Evolutionary conservation across 306 rosid species (phyloP), one percentile per base, ranked within the genome.

Genomic region (Bauhinia variegata): DNA sequence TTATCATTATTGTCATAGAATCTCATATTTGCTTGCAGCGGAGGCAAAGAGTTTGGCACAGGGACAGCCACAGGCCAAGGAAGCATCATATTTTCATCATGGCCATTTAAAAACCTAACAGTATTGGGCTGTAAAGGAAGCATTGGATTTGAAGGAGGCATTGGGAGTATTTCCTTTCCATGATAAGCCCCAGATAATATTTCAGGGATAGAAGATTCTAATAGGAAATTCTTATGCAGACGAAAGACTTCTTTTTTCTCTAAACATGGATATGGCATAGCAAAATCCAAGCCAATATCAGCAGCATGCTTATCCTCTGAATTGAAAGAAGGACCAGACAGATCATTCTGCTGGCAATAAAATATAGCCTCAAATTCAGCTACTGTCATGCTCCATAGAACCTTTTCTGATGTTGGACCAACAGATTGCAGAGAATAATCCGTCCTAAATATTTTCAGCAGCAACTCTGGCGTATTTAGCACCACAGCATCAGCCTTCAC

Each of bases 371-470:
- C 78, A 37, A 91, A 77, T 68, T 88, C 95, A 55, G 87, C 80
- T 54, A 86, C 67, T 8, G 78, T 71, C 91, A 83, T 68, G 70
- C 72, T 86, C 97, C 97, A 91, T n/a, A 83, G 66, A 51, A 82
- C 77, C 58, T 66, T 58, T 41, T 80, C 75, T 0, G 91, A 80
- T 60, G 51, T 68, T 2, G 89, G 84, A 50, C 62, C 60, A 70
- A 69, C 74, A 9, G 88, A 80, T 67, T 68, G 52, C 52, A 91
- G 63, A 16, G 68, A 54, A 88, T 86, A 91, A 75, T 91, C 96
- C 17, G 85, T 88, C 62, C 95, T 76, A 58, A 80, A 73, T 70
- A 91, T 76, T 61, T 83, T 78, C 34, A 91, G 78, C 13, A 82
- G 84, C 38, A 49, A 36, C 67, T 63, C 71, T 2, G 79, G 74